A percentile compares a stretch with the other conserved stretches of the same genome.
phyloP scores from a whole-genome alignment of 179 eudicot genomes.

The Silene noctiflora region DNA sequence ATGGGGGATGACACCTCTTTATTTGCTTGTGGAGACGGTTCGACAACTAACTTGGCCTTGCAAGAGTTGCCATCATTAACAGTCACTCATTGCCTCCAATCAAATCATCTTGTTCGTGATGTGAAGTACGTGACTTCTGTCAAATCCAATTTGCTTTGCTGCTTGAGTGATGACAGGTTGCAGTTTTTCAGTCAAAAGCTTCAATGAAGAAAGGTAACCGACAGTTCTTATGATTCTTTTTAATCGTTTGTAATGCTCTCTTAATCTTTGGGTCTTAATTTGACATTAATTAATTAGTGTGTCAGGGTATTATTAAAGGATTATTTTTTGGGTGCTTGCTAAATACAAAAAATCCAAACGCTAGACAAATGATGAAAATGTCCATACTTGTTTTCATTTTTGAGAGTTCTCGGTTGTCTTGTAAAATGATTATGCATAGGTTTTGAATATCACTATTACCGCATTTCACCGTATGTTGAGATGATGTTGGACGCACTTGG shows the following conservation, averaged over 20 bases:
- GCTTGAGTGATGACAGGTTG: conserved; percentile 61
- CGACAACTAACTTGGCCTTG: conserved; percentile 46
- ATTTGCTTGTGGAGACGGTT: conserved; percentile 71
- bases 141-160: conserved; percentile 47
- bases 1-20: conserved; percentile 29
- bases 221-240: not conserved
- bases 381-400: too few relatives aligned
- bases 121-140: conserved; percentile 41
- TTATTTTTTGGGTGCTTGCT: too few relatives aligned
- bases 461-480: too few relatives aligned
- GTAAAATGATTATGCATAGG: too few relatives aligned
- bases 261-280: not conserved
- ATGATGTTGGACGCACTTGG: too few relatives aligned
- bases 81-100: conserved; percentile 40
- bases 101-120: conserved; percentile 55
- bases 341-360: too few relatives aligned
- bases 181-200: conserved; percentile 46
- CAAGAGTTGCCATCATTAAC: conserved; percentile 56
- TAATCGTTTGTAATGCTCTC: not conserved
- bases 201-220: conserved; percentile 35
- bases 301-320: not conserved
- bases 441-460: too few relatives aligned
- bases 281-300: not conserved
- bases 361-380: too few relatives aligned
- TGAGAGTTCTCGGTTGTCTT: too few relatives aligned